Conservation (phyloP, 1,284 basidiomycete genomes). For the Puccinia horiana region DNA sequence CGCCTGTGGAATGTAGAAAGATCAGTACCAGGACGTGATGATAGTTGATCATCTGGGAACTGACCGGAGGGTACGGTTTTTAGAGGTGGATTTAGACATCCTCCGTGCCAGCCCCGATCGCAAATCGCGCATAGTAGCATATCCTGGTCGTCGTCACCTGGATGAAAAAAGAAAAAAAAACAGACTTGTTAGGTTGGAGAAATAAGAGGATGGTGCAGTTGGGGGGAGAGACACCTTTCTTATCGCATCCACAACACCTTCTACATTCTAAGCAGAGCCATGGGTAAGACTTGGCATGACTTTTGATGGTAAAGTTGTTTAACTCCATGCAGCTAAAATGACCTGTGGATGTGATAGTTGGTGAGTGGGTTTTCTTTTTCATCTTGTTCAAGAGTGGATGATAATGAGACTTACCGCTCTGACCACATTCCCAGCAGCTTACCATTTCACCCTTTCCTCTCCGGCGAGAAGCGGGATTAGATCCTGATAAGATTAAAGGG, state of each 20-base stretch:
- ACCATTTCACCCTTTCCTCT: slow-evolving; percentile 47
- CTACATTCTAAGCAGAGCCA: slow-evolving; percentile 48
- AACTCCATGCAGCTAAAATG: slow-evolving; percentile 47
- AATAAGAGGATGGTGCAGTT: no score
- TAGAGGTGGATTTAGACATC: slow-evolving; percentile 38
- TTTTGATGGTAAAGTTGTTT: slow-evolving; percentile 34
- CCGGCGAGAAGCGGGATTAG: not conserved
- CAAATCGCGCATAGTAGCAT: slow-evolving; percentile 40
- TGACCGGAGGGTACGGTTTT: slow-evolving; percentile 35
- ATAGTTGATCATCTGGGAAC: not conserved
- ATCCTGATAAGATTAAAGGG: not conserved
- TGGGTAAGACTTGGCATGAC: slow-evolving; percentile 40
- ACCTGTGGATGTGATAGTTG: not conserved
- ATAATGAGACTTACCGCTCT: slow-evolving; percentile 26
- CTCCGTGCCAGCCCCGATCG: slow-evolving; percentile 45
- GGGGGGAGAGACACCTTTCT: slow-evolving; percentile 27
- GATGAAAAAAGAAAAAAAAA: not conserved
- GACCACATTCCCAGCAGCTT: slow-evolving; percentile 49
- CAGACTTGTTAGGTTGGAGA: not conserved
- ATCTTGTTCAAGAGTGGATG: not conserved
- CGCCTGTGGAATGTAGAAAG: slow-evolving; percentile 16
- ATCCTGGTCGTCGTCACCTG: slow-evolving; percentile 41
- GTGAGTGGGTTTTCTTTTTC: not conserved
- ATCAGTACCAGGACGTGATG: not conserved
- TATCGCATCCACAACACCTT: slow-evolving; percentile 37